Evolutionary conservation across 2,329 filamentous ascomycete genomes (phyloP), one percentile per base, ranked within the genome.

Genomic region (Ploettnerulaceae sp.): DNA sequence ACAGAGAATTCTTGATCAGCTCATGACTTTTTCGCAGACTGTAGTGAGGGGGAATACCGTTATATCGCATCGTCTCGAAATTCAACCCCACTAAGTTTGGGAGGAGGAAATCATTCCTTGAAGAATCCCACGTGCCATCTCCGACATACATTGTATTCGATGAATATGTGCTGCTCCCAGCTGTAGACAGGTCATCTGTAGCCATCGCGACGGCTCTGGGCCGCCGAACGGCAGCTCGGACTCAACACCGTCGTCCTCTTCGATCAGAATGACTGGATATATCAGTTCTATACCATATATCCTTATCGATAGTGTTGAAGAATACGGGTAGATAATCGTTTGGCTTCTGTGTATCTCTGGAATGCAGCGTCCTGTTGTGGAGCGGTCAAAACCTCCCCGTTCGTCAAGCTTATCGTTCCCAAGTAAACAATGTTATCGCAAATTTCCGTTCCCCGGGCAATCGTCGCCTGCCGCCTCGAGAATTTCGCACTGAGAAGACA

Each of bases 41-140:
- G 29, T 6, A 11, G 29, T 7, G 21, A 31, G 28, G 25, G 17
- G 34, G 48, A 72, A 57, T 69, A 88, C 85, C 87, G 76, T 93
- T 93, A 68, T 89, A 89, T 63, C 76, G 81, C 81, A 87, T 90
- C 5, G 86, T 90, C 39, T 83, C 84, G 64, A 88, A 87, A 63
- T 89, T 87, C 54, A 88, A 67, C 7, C 85, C 86, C 58, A 82
- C 72, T 35, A 93, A 69, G 61, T 89, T 89, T 26, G 87, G 87
- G 41, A 93, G 69, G 44, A 93, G 69, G 63, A 91, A 93, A 14
- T 77, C 81, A 61, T 90, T 88, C 63, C 83, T 83, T 49, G 75
- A 73, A 47, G 84, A 83, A 60, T 90, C 84, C 86, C 87, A 93
- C 25, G 87, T 91, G 17, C 87, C 87, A 63, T 91, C 87, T 53